A percentile compares a stretch with the other conserved stretches of the same genome.
Conservation (phyloP, 371 early-diverging fungal species). For the Apophysomyces variabilis region DNA sequence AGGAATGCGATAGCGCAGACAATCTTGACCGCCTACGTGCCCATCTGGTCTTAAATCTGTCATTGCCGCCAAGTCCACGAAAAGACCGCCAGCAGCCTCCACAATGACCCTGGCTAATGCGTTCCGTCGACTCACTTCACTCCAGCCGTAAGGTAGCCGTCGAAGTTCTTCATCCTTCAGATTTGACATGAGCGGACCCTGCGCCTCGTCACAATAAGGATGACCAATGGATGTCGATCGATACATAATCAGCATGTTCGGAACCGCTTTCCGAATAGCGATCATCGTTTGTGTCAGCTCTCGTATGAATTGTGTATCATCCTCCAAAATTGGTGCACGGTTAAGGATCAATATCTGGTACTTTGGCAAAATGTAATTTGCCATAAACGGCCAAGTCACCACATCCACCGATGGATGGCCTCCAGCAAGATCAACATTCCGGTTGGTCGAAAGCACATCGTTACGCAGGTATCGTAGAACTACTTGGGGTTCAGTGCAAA, state of each 20-base stretch:
- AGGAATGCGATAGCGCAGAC: slow-evolving; percentile 66
- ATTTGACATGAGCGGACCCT: slow-evolving; percentile 33
- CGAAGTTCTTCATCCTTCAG: slow-evolving; percentile 40
- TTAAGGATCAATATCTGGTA: slow-evolving; percentile 60
- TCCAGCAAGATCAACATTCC: slow-evolving; percentile 36
- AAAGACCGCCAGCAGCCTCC: slow-evolving; percentile 64
- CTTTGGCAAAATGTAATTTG: slow-evolving; percentile 32
- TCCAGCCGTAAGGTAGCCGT: slow-evolving; percentile 59
- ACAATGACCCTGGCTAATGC: slow-evolving; percentile 58
- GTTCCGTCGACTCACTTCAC: slow-evolving; percentile 57
- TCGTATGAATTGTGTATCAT: slow-evolving; percentile 49
- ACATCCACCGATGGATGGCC: slow-evolving; percentile 44
- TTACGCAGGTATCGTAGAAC: slow-evolving; percentile 57
- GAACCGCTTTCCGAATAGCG: slow-evolving; percentile 43
- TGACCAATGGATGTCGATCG: slow-evolving; percentile 55
- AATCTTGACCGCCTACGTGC: slow-evolving; percentile 63
- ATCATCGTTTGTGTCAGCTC: slow-evolving; percentile 53
- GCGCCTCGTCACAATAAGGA: slow-evolving; percentile 47
- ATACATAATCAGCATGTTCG: slow-evolving; percentile 54
- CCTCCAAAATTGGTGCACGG: slow-evolving; percentile 46
- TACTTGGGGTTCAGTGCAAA: slow-evolving; percentile 34
- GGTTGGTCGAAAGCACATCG: slow-evolving; percentile 53
- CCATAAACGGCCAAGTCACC: slow-evolving; percentile 58
- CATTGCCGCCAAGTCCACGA: slow-evolving; percentile 58
- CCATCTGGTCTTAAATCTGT: slow-evolving; percentile 60